Evolutionary conservation across 108 stramenopile species (phyloP).

Genomic region (Pelagomonas calceolata): DNA sequence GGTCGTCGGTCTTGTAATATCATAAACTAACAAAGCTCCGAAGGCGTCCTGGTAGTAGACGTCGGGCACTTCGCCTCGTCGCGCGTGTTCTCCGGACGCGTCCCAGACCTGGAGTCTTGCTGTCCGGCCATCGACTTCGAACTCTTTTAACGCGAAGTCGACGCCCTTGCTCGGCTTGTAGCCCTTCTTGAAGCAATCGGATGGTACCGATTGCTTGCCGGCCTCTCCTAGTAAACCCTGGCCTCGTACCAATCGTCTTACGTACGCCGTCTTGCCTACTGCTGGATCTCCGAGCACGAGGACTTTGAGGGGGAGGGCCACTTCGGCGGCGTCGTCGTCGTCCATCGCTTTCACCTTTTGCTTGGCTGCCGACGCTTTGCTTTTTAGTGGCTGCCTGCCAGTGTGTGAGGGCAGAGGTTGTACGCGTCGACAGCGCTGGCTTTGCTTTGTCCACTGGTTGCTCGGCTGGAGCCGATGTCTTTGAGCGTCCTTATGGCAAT

Average conservation of each 20-base stretch:
- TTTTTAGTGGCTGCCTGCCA: too few species aligned
- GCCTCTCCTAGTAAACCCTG: too few species aligned
- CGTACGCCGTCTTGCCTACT: background rate
- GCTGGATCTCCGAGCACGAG: background rate
- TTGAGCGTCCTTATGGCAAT: too few species aligned
- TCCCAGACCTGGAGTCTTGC: conserved; percentile 10
- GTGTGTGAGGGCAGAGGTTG: too few species aligned
- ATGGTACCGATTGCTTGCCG: too few species aligned
- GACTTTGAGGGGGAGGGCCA: background rate
- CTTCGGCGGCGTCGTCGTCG: too few species aligned
- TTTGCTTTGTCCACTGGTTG: too few species aligned
- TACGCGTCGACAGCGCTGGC: too few species aligned
- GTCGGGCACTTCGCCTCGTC: background rate
- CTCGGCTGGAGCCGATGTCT: too few species aligned
- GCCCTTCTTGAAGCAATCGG: background rate
- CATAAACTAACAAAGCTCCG: conserved; percentile 1
- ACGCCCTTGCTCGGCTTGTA: conserved; percentile 5
- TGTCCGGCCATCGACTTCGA: background rate
- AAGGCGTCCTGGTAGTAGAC: conserved; percentile 3
- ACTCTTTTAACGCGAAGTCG: background rate
- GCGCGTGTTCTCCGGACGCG: background rate
- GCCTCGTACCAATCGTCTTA: background rate
- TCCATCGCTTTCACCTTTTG: too few species aligned
- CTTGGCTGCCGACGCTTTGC: too few species aligned
- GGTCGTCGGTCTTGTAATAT: conserved; percentile 1